These are phyloP conservation scores for Boletus mariae DNA, from an alignment of 1,284 basidiomycete species.

Conservation along the genomic window DNA sequence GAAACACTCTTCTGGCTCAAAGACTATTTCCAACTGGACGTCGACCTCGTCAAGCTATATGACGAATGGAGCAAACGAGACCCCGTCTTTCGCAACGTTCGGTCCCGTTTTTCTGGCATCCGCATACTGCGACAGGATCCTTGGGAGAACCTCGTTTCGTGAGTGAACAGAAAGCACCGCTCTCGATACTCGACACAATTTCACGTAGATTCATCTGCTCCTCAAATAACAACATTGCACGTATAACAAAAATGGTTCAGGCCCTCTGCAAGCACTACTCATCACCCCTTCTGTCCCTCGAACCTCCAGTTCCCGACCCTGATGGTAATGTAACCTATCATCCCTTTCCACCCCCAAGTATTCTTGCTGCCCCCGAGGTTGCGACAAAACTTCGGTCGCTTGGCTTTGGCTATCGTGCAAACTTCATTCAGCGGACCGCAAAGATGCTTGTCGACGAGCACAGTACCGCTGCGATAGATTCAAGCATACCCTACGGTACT, in stretches of 20 bases:
- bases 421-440: constrained; percentile 84
- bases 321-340: constrained; percentile 52
- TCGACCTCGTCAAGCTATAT: constrained; percentile 77
- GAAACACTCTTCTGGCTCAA: constrained; percentile 77
- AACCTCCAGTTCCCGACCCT: constrained; percentile 38
- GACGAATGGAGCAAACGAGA: constrained; percentile 76
- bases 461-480: constrained; percentile 22
- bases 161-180: constrained; percentile 35
- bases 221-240: constrained; percentile 93
- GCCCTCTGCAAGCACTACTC: constrained; percentile 71
- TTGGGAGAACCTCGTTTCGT: constrained; percentile 94
- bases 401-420: constrained; percentile 95
- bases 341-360: constrained; percentile 80
- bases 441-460: constrained; percentile 68
- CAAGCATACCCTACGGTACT: constrained; percentile 7
- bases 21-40: constrained; percentile 88
- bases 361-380: constrained; percentile 61
- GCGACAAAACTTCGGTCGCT: constrained; percentile 69
- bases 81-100: constrained; percentile 66
- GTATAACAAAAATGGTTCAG: constrained; percentile 89
- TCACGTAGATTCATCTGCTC: constrained; percentile 89
- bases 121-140: constrained; percentile 88
- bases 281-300: constrained; percentile 53
- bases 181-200: constrained; percentile 8
- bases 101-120: constrained; percentile 62